Evolutionary conservation across 495 filamentous ascomycete genomes (phyloP), one percentile per base, ranked within the genome.

Genomic region (Alectoria sarmentosa): DNA sequence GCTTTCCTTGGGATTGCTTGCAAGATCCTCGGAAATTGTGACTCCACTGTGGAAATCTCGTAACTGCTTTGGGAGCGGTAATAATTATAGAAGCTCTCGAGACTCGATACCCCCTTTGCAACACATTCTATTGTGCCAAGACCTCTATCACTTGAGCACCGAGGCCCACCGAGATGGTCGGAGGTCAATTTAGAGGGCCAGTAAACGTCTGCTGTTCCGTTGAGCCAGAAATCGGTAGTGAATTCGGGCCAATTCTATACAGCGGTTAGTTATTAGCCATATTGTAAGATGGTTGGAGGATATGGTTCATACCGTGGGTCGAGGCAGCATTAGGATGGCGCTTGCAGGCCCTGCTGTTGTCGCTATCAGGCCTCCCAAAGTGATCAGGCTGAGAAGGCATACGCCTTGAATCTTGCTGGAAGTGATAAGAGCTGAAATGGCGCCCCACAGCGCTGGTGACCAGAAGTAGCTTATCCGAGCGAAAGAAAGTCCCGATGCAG

Each of bases 291-390:
- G n/a, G n/a, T n/a, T n/a, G n/a, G n/a, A 38, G 36, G 36, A 5
- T 5, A 5, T 11, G 11, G 37, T 34, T 6, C 41, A 23, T 58
- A 68, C 44, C 19, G 58, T 68, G 13, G 32, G 44, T 48, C 66
- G n/a, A 34, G 63, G 63, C 23, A 68, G 38, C 66, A 66, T 68
- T 6, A 66, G 57, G 4, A 68, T 57, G 34, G 63, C 63, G 46
- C 63, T 65, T 21, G 63, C 66, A 48, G 66, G 66, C n/a, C 66
- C 63, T 26, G 36, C 48, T 30, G 66, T 48, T 15, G 58, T 3
- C 39, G 57, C 52, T 4, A 68, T 30, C 11, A 68, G 28, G 28
- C 44, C 58, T 26, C 57, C 59, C n/a, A 55, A 37, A n/a, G 60
- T 3, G 4, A 65, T 32, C n/a, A 67, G 23, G 49, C 28, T 17